These are phyloP conservation scores for Moesziomyces sp. DNA, from an alignment of 1,284 basidiomycete genomes.

Conservation along the genomic window DNA sequence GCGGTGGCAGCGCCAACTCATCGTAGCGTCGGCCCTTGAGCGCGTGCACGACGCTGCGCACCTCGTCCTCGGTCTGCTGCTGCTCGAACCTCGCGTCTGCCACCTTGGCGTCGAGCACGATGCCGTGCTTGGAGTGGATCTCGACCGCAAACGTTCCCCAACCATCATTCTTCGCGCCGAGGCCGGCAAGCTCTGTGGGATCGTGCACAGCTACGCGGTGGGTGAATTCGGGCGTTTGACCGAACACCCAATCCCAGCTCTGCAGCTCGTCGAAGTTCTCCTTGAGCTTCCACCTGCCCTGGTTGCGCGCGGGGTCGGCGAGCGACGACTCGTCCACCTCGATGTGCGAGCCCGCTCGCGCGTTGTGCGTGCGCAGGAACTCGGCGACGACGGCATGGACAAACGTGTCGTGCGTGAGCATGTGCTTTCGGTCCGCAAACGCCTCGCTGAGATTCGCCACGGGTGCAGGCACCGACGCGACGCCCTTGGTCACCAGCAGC, in stretches of 20 bases:
- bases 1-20: conserved; percentile 40
- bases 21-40: conserved; percentile 45
- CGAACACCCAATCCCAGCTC: conserved; percentile 93
- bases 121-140: conserved; percentile 43
- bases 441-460: conserved; percentile 81
- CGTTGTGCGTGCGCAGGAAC: conserved; percentile 76
- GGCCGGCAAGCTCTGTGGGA: conserved; percentile 11
- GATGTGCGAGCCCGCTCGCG: background rate
- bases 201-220: conserved; percentile 54
- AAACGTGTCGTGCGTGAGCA: conserved; percentile 78
- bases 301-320: conserved; percentile 9
- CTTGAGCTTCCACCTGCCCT: conserved; percentile 25
- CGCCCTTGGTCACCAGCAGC: conserved; percentile 81
- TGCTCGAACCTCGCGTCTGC: conserved; percentile 21
- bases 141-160: conserved; percentile 37
- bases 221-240: conserved; percentile 92
- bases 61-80: conserved; percentile 13
- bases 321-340: conserved; percentile 37
- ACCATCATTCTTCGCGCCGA: background rate
- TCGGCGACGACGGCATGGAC: conserved; percentile 77
- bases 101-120: conserved; percentile 43
- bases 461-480: conserved; percentile 89
- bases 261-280: conserved; percentile 68
- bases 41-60: conserved; percentile 10
- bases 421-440: conserved; percentile 68